Conservation (phyloP, 2,329 filamentous ascomycete genomes). For the Didymella keratinophila region DNA sequence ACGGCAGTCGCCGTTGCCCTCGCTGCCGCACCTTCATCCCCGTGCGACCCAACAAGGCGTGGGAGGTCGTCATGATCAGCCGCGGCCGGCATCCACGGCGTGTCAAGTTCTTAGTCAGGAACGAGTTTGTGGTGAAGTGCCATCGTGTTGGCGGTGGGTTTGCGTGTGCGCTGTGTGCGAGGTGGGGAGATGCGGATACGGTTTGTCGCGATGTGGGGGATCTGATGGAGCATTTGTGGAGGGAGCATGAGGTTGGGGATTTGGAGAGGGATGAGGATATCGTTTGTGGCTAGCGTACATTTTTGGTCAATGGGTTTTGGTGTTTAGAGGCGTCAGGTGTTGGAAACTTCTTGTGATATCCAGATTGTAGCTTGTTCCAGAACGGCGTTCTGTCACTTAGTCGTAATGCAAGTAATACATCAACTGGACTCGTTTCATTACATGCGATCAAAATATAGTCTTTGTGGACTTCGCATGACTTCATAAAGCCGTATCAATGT, state of each 20-base stretch:
- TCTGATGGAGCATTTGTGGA: slow-evolving; percentile 48
- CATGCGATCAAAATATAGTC: no score
- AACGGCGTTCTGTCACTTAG: no score
- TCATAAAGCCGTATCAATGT: background rate
- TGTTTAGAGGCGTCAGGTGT: background rate
- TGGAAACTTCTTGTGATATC: background rate
- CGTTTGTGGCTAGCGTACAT: slow-evolving; percentile 9
- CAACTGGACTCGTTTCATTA: no score
- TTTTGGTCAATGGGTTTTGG: background rate
- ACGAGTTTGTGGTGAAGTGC: slow-evolving; percentile 44
- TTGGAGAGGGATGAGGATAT: slow-evolving; percentile 41
- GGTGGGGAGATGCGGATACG: slow-evolving; percentile 37
- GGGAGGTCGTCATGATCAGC: slow-evolving; percentile 39
- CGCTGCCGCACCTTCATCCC: slow-evolving; percentile 36
- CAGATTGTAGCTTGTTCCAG: background rate
- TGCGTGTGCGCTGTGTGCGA: slow-evolving; percentile 43
- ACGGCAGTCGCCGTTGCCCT: slow-evolving; percentile 39
- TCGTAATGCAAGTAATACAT: no score
- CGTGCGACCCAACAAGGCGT: slow-evolving; percentile 35
- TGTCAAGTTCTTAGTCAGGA: slow-evolving; percentile 36
- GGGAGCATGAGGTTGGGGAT: slow-evolving; percentile 40
- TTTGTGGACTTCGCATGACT: no score
- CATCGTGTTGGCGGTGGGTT: slow-evolving; percentile 41
- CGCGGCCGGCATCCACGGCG: slow-evolving; percentile 12
- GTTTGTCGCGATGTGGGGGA: slow-evolving; percentile 33